phyloP scores from a whole-genome alignment of 2,329 filamentous ascomycete species.

The Penicillium brasilianum region DNA sequence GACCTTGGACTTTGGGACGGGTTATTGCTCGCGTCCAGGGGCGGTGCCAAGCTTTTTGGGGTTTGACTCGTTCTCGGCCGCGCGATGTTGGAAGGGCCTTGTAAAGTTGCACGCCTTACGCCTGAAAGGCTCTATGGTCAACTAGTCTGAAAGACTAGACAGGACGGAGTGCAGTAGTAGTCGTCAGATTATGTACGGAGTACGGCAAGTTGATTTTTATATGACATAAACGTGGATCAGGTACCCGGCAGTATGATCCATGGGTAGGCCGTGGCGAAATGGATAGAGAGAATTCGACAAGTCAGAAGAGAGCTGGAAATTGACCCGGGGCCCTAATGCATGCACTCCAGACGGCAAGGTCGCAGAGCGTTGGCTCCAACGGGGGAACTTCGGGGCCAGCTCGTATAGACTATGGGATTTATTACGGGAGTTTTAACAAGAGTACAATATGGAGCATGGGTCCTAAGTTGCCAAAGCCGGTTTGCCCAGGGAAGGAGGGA shows the following conservation, averaged over 20 bases:
- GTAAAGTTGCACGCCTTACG: no score
- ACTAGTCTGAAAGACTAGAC: no score
- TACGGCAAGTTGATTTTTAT: constrained; percentile 16
- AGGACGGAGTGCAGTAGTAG: no score
- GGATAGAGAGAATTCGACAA: neutral
- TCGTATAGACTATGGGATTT: neutral
- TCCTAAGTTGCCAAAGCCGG: neutral
- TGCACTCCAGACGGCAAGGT: constrained; percentile 22
- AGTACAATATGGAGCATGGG: neutral
- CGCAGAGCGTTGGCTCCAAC: constrained; percentile 6
- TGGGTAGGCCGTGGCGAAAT: constrained; percentile 5
- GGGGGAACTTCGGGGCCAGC: constrained; percentile 14
- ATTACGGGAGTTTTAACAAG: neutral
- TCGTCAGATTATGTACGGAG: no score
- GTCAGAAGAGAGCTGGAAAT: constrained; percentile 1
- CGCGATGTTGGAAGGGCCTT: neutral
- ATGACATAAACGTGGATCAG: constrained; percentile 15
- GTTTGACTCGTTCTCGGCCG: constrained; percentile 7
- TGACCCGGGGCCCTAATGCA: constrained; percentile 13
- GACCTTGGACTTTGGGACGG: constrained; percentile 10
- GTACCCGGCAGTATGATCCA: constrained; percentile 6
- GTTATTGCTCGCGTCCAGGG: constrained; percentile 7
- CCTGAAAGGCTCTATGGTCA: no score
- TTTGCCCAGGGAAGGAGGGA: neutral
- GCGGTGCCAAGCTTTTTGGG: constrained; percentile 24